Evolutionary conservation across 495 filamentous ascomycete species (phyloP).

Genomic region (Acidiella bohemica): DNA sequence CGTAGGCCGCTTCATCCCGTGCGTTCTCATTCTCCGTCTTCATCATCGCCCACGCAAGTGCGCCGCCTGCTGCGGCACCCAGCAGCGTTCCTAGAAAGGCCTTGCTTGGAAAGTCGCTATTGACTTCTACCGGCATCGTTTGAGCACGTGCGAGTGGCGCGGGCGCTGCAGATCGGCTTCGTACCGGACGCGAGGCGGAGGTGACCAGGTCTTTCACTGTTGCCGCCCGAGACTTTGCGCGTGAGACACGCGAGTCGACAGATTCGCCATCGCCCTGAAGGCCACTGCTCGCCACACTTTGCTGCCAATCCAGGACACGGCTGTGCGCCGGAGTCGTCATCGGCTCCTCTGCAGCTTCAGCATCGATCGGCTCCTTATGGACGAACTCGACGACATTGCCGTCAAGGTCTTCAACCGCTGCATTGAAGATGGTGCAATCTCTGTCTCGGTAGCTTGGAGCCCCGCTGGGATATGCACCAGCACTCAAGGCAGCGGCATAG

Average conservation of each 20-base stretch:
- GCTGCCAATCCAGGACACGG: conserved; percentile 27
- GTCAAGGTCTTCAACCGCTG: conserved; percentile 47
- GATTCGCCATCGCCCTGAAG: conserved; percentile 1
- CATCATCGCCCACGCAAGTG: conserved; percentile 58
- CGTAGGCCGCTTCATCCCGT: conserved; percentile 18
- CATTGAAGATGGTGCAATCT: conserved; percentile 43
- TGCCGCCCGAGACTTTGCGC: conserved; percentile 7
- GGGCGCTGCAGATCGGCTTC: conserved; percentile 3
- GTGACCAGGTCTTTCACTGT: conserved; percentile 9
- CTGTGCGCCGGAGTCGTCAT: conserved; percentile 18
- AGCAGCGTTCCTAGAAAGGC: conserved; percentile 63
- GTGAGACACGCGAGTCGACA: conserved; percentile 2
- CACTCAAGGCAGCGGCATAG: conserved; percentile 43
- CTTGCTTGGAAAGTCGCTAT: conserved; percentile 34
- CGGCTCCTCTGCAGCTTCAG: conserved; percentile 7
- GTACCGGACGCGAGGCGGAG: not conserved
- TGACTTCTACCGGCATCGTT: conserved; percentile 24
- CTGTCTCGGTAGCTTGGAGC: conserved; percentile 41
- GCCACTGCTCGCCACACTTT: conserved; percentile 15
- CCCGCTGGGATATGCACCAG: conserved; percentile 43
- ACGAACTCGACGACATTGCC: conserved; percentile 51
- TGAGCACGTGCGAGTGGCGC: conserved; percentile 1
- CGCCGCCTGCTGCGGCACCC: conserved; percentile 63
- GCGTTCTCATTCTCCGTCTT: conserved; percentile 38
- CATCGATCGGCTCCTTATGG: conserved; percentile 25